These are phyloP conservation scores for Boeremia lycopersici DNA, from an alignment of 2,329 filamentous ascomycete species.

Conservation along the genomic window DNA sequence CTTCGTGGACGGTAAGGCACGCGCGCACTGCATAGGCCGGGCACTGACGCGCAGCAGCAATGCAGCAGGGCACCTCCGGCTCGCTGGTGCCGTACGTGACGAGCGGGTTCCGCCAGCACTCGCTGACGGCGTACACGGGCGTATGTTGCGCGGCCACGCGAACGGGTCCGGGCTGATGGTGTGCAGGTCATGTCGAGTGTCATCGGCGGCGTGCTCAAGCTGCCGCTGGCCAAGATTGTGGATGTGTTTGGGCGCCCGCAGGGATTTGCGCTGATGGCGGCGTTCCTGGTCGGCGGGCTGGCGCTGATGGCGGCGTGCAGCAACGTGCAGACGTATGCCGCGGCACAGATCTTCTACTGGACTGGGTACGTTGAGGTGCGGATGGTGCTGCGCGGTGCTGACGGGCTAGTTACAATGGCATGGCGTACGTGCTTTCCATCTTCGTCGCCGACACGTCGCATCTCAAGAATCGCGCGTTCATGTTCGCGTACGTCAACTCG, in stretches of 20 bases:
- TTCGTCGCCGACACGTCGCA: slow-evolving; percentile 71
- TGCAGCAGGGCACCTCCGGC: slow-evolving; percentile 49
- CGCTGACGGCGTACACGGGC: slow-evolving; percentile 38
- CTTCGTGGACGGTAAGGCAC: slow-evolving; percentile 43
- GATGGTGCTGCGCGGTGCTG: background rate
- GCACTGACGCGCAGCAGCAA: slow-evolving; percentile 11
- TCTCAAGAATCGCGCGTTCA: slow-evolving; percentile 66
- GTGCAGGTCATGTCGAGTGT: slow-evolving; percentile 32
- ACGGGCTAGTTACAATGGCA: slow-evolving; percentile 49
- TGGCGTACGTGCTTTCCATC: slow-evolving; percentile 65
- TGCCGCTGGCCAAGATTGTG: slow-evolving; percentile 47
- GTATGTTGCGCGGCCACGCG: slow-evolving; percentile 12
- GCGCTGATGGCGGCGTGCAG: slow-evolving; percentile 70
- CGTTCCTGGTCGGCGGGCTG: slow-evolving; percentile 42
- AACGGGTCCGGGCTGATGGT: background rate
- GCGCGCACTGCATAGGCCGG: no score
- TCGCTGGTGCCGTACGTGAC: slow-evolving; percentile 45
- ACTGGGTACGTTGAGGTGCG: slow-evolving; percentile 55
- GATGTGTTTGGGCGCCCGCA: slow-evolving; percentile 47
- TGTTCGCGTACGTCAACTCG: slow-evolving; percentile 56
- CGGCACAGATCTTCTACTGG: slow-evolving; percentile 68
- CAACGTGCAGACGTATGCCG: slow-evolving; percentile 64
- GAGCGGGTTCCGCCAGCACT: slow-evolving; percentile 38
- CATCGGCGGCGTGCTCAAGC: slow-evolving; percentile 42
- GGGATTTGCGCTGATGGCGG: slow-evolving; percentile 38